A percentile compares a stretch with the other conserved stretches of the same genome.
Conservation (phyloP, 2,329 filamentous ascomycete species). For the Aspergillus novoparasiticus region DNA sequence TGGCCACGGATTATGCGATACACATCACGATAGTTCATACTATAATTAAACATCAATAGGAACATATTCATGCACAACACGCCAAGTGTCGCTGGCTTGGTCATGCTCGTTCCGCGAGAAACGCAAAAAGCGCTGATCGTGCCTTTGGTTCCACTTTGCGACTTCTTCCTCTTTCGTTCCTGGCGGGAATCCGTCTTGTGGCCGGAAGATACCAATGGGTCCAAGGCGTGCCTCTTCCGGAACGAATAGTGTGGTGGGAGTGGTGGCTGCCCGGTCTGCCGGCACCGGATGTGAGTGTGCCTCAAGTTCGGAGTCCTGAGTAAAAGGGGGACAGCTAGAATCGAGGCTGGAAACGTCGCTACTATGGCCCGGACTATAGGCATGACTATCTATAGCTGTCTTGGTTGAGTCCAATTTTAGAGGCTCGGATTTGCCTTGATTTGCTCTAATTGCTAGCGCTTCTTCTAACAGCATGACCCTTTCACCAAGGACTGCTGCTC, state of each 20-base stretch:
- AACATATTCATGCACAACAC: constrained; percentile 24
- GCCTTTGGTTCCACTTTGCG: constrained; percentile 20
- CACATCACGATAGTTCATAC: neutral
- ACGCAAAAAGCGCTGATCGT: constrained; percentile 25
- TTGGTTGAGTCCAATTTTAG: neutral
- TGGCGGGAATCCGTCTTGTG: constrained; percentile 11
- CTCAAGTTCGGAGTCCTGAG: neutral
- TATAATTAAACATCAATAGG: constrained; percentile 17
- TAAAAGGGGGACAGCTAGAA: neutral
- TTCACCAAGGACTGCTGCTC: constrained; percentile 5
- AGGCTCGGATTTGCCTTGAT: neutral
- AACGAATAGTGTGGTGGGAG: neutral
- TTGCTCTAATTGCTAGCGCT: constrained; percentile 10
- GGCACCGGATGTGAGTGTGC: neutral
- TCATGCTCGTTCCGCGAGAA: constrained; percentile 26
- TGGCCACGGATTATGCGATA: neutral
- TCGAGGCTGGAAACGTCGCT: neutral
- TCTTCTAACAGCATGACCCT: constrained; percentile 36
- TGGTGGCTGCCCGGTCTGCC: neutral
- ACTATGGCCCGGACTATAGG: neutral
- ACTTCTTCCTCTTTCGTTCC: constrained; percentile 20
- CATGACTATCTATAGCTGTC: neutral
- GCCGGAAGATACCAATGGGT: constrained; percentile 26
- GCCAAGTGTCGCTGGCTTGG: constrained; percentile 19
- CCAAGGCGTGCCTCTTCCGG: constrained; percentile 28